Evolutionary conservation across 805 yeast species (phyloP).

Genomic region (Spathaspora boniae): DNA sequence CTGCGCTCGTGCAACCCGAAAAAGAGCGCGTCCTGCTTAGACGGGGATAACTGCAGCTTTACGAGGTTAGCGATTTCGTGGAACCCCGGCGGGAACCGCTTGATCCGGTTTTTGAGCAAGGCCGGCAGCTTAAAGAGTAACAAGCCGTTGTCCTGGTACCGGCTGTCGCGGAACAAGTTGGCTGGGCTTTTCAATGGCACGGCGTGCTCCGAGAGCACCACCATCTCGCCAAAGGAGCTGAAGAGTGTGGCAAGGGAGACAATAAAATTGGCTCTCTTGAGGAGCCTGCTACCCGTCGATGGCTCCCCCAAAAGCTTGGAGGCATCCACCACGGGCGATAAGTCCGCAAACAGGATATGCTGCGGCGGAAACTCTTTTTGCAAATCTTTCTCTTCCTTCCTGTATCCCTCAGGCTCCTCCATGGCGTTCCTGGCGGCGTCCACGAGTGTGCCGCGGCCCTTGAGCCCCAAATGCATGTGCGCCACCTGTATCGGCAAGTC

Average conservation of each 20-base stretch:
- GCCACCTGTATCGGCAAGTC: conserved; percentile 28
- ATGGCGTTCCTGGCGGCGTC: too few relatives aligned
- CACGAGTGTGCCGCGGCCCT: too few relatives aligned
- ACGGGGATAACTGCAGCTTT: conserved; percentile 18
- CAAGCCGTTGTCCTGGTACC: conserved; percentile 21
- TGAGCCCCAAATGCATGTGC: too few relatives aligned
- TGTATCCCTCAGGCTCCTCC: too few relatives aligned
- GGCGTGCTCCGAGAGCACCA: conserved; percentile 24
- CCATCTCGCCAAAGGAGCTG: conserved; percentile 29
- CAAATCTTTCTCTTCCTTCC: too few relatives aligned
- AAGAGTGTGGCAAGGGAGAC: conserved; percentile 24
- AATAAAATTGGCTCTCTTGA: too few relatives aligned
- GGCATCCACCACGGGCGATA: too few relatives aligned
- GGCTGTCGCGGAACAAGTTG: conserved; percentile 16
- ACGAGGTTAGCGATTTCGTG: conserved; percentile 26
- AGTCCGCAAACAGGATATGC: too few relatives aligned
- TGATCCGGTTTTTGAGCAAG: conserved; percentile 14
- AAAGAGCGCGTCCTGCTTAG: conserved; percentile 13
- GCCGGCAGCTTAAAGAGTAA: conserved; percentile 28
- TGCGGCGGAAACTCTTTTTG: too few relatives aligned
- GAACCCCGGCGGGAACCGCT: conserved; percentile 24
- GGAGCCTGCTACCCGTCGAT: too few relatives aligned
- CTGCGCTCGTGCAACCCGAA: conserved; percentile 17
- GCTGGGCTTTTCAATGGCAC: conserved; percentile 22
- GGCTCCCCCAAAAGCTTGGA: too few relatives aligned